phyloP scores from a whole-genome alignment of 768 basidiomycete genomes.

The Russula sp. region DNA sequence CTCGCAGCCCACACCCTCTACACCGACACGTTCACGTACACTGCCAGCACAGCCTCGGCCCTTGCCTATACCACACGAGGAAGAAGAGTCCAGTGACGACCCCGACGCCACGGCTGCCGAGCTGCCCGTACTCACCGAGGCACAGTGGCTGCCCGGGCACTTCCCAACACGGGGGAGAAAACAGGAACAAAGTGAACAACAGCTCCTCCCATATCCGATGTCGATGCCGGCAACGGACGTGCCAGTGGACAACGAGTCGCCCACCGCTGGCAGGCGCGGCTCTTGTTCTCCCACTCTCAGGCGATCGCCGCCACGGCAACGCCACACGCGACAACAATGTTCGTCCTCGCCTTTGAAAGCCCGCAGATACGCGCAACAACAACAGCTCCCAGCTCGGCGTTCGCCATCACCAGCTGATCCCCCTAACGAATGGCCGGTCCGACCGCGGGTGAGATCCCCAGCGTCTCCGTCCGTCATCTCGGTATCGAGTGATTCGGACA shows the following conservation, averaged over 20 bases:
- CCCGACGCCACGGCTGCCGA: slow-evolving; percentile 7
- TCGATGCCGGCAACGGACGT: not conserved
- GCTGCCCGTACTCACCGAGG: not conserved
- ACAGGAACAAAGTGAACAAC: no score
- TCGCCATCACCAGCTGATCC: no score
- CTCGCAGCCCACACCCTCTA: not conserved
- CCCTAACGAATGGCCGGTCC: no score
- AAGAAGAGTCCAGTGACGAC: slow-evolving; percentile 12
- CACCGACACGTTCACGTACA: not conserved
- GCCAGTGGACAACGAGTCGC: not conserved
- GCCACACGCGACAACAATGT: not conserved
- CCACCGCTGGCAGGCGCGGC: not conserved
- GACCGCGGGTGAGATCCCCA: not conserved
- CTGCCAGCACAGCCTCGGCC: not conserved
- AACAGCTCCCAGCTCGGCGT: not conserved
- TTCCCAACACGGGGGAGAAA: not conserved
- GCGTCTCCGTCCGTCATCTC: slow-evolving; percentile 30
- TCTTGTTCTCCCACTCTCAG: not conserved
- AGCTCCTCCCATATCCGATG: no score
- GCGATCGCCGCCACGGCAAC: not conserved
- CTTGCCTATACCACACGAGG: slow-evolving; percentile 1
- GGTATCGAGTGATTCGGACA: slow-evolving; percentile 36
- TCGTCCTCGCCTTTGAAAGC: not conserved
- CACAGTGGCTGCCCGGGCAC: not conserved
- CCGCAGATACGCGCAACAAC: not conserved